These are phyloP conservation scores for Corchorus olitorius DNA, from an alignment of 345 rosid species.

Conservation along the genomic window DNA sequence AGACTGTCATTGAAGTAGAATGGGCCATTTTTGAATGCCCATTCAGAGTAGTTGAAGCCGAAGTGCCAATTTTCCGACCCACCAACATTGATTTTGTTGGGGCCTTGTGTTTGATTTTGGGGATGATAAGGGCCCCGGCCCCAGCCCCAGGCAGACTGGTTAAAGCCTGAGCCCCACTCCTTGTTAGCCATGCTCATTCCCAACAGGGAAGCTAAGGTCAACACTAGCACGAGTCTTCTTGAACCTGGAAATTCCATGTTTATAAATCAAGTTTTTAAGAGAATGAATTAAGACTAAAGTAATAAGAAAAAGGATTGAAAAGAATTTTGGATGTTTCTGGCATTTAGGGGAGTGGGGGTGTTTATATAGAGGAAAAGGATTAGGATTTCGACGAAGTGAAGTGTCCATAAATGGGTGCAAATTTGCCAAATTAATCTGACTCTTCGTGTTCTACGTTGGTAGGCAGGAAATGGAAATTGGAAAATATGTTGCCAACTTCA, in stretches of 20 bases:
- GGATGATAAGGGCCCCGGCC: constrained; percentile 22
- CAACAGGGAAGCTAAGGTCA: constrained; percentile 9
- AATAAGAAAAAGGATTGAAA: neutral
- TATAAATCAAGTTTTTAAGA: neutral
- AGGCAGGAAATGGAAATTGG: neutral
- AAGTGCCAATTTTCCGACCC: constrained; percentile 67
- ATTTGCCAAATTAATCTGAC: constrained; percentile 1
- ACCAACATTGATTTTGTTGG: constrained; percentile 57
- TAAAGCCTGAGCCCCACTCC: constrained; percentile 21
- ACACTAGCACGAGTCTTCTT: neutral
- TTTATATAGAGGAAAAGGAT: neutral
- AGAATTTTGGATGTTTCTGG: neutral
- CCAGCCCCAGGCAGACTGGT: constrained; percentile 22
- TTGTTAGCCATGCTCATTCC: constrained; percentile 28
- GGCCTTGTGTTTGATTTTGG: constrained; percentile 13
- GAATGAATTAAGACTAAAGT: no score
- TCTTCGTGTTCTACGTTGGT: neutral
- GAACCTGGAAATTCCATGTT: neutral
- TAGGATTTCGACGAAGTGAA: neutral
- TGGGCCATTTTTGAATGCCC: constrained; percentile 63
- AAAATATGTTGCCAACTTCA: neutral
- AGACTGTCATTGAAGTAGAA: constrained; percentile 65
- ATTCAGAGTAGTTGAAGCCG: constrained; percentile 55
- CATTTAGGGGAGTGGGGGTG: neutral
- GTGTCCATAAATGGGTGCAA: neutral